These are phyloP conservation scores for Podaxis carcinomalis DNA, from an alignment of 768 basidiomycete genomes.

Conservation along the genomic window DNA sequence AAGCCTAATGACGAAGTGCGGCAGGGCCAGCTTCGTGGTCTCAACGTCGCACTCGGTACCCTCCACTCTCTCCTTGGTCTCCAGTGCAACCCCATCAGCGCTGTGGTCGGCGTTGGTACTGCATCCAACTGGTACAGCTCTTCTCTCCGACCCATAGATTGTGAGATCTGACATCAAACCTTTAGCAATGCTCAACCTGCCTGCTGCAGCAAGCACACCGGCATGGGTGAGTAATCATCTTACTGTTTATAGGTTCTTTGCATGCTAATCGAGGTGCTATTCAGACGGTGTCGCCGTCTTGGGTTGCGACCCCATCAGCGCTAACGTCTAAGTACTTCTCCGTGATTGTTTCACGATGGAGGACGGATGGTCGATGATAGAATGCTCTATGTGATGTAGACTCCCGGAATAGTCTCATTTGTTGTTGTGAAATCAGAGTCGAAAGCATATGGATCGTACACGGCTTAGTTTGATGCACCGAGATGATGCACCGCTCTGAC, in stretches of 20 bases:
- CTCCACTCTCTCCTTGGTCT: slow-evolving; percentile 11
- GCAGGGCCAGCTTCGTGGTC: too few species aligned
- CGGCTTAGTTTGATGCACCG: too few species aligned
- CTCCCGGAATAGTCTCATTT: too few species aligned
- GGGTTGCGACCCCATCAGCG: slow-evolving; percentile 19
- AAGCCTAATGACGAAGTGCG: not conserved
- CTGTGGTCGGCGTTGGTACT: slow-evolving; percentile 14
- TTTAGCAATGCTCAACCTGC: slow-evolving; percentile 14
- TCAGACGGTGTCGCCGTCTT: slow-evolving; percentile 15
- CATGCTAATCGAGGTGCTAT: not conserved
- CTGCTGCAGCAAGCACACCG: slow-evolving; percentile 21
- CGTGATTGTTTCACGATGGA: not conserved
- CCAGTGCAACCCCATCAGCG: slow-evolving; percentile 19
- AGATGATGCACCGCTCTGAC: too few species aligned
- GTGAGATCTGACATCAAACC: not conserved
- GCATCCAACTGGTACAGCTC: slow-evolving; percentile 13
- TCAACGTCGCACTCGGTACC: not conserved
- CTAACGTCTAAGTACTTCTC: slow-evolving; percentile 10
- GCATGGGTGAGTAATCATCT: slow-evolving; percentile 16
- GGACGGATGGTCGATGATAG: not conserved
- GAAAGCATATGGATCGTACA: too few species aligned
- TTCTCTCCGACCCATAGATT: not conserved
- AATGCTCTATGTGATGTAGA: too few species aligned
- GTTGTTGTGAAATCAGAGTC: too few species aligned
- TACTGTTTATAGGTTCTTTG: not conserved